phyloP scores from a whole-genome alignment of 1,139 yeast species.

The Candida gigantensis region DNA sequence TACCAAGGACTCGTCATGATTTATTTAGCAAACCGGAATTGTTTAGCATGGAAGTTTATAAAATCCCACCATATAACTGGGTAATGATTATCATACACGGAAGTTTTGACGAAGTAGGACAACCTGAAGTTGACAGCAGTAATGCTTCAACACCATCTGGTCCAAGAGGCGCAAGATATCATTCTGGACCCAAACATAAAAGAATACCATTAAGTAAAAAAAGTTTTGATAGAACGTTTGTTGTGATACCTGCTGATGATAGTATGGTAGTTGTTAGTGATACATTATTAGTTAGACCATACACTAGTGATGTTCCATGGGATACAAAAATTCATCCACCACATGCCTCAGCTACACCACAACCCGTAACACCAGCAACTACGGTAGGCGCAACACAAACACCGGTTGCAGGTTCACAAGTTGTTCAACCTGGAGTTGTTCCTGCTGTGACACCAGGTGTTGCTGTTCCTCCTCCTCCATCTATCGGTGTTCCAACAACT shows the following conservation, averaged over 20 bases:
- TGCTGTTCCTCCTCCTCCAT: conserved; percentile 45
- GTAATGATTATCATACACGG: conserved; percentile 83
- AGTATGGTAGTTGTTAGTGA: conserved; percentile 84
- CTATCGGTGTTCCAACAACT: conserved; percentile 33
- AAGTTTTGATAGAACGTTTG: conserved; percentile 84
- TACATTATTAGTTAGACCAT: conserved; percentile 66
- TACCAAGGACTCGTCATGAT: conserved; percentile 79
- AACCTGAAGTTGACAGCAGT: conserved; percentile 43
- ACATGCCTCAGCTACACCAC: conserved; percentile 12
- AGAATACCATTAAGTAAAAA: conserved; percentile 56
- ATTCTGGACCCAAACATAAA: conserved; percentile 28
- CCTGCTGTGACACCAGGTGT: conserved; percentile 22
- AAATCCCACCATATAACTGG: conserved; percentile 72
- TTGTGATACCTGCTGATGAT: conserved; percentile 75
- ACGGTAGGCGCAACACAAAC: not conserved
- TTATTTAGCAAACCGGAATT: conserved; percentile 60
- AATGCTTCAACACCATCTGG: conserved; percentile 17
- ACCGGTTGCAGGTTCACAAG: no score
- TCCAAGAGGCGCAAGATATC: conserved; percentile 33
- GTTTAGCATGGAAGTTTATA: conserved; percentile 79
- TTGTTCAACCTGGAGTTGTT: not conserved
- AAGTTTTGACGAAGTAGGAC: conserved; percentile 65
- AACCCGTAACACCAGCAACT: conserved; percentile 8
- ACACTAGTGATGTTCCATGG: conserved; percentile 65
- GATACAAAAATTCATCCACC: conserved; percentile 15